Evolutionary conservation across 345 rosid species (phyloP).

Genomic region (Eucalyptus curtisii): DNA sequence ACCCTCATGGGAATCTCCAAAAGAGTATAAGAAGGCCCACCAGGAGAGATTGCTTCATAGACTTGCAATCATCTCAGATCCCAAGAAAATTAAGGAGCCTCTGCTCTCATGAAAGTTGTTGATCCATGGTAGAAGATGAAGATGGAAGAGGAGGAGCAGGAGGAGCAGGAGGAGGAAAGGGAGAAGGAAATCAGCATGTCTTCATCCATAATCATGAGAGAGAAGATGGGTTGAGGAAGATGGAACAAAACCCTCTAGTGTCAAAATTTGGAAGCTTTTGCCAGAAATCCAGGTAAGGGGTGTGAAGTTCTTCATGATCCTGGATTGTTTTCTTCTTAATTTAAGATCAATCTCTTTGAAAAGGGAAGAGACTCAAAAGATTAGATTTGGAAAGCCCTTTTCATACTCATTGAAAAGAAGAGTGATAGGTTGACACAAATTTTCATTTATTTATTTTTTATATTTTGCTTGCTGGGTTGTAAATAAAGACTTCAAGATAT

Average conservation of each 20-base stretch:
- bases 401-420: not conserved
- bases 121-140: not conserved
- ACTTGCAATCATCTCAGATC: not conserved
- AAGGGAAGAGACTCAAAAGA: not conserved
- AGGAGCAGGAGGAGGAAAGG: not conserved
- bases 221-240: not conserved
- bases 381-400: not conserved
- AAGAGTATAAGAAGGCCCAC: not conserved
- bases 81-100: not conserved
- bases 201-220: not conserved
- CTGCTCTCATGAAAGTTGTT: not conserved
- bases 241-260: not conserved
- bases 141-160: not conserved
- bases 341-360: not conserved
- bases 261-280: not conserved
- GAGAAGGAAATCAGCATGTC: not conserved
- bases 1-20: not conserved
- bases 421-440: not conserved
- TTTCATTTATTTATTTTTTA: not conserved
- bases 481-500: not conserved
- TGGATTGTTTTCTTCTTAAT: not conserved
- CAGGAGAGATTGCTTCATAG: not conserved
- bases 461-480: not conserved
- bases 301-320: not conserved
- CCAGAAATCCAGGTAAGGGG: not conserved